phyloP scores from a whole-genome alignment of 129 eudicot genomes.

The Logfia minima region DNA sequence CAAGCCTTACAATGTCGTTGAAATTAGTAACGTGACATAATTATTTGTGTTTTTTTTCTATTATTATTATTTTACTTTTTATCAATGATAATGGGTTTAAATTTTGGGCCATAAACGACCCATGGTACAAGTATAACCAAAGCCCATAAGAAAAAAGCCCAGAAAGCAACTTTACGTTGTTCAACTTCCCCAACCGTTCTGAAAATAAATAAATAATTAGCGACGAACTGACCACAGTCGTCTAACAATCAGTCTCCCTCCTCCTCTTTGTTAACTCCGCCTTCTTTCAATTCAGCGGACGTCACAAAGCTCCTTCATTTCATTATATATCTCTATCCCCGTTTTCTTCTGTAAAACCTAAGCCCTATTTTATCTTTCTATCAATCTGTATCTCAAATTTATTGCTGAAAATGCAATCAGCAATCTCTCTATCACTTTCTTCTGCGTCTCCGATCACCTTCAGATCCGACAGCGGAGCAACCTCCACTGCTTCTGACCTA shows the following conservation, averaged over 20 bases:
- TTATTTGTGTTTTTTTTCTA: too few relatives aligned
- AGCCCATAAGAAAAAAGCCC: not conserved
- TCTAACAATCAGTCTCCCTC: not conserved
- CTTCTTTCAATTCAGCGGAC: not conserved
- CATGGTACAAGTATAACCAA: not conserved
- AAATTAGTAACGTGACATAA: too few relatives aligned
- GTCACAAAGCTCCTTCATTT: not conserved
- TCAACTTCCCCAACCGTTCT: constrained; percentile 18
- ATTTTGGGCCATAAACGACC: not conserved
- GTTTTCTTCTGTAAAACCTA: not conserved
- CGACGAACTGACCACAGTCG: not conserved
- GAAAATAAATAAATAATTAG: not conserved
- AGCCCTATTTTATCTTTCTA: not conserved
- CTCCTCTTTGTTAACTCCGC: not conserved
- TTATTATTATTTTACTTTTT: too few relatives aligned
- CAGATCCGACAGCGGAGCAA: constrained; percentile 38
- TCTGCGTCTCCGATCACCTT: constrained; percentile 42
- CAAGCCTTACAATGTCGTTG: too few relatives aligned
- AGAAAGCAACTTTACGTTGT: not conserved
- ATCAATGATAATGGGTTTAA: too few relatives aligned
- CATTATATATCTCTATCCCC: not conserved
- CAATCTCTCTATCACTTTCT: constrained; percentile 63
- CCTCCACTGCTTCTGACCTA: constrained; percentile 25
- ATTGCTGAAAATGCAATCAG: constrained; percentile 49
- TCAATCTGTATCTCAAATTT: not conserved